These are phyloP conservation scores for Wickerhamiella sergipiensis DNA, from an alignment of 805 yeast genomes.

Conservation along the genomic window DNA sequence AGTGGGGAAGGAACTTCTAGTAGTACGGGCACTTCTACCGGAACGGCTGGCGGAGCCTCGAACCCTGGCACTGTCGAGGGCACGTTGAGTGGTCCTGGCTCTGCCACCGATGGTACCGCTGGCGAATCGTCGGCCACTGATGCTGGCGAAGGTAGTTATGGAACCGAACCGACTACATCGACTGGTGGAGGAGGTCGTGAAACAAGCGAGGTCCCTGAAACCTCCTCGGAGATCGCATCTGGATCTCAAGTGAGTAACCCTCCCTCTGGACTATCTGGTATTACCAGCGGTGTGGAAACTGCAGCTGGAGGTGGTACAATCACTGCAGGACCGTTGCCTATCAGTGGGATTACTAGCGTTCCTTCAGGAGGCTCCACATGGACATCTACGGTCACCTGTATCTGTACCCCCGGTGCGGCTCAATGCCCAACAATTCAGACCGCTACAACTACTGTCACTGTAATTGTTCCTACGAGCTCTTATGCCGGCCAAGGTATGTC, in stretches of 20 bases:
- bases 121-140: no score
- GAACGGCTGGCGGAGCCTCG: no score
- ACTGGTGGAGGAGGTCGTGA: no score
- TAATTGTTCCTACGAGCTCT: constrained; percentile 1
- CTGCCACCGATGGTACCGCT: no score
- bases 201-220: background rate
- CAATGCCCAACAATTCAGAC: background rate
- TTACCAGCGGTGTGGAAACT: background rate
- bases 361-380: background rate
- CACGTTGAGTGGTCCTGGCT: no score
- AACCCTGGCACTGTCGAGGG: no score
- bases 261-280: background rate
- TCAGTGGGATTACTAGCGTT: background rate
- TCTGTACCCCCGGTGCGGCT: background rate
- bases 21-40: no score
- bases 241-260: background rate
- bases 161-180: no score
- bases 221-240: background rate
- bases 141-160: no score
- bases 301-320: constrained; percentile 5
- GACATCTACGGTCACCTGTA: background rate
- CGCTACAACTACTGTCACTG: background rate
- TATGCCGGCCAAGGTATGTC: background rate
- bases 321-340: constrained; percentile 7
- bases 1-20: no score